Base-by-base conservation (phyloP, 176 grass and related monocot genomes). In the Bromus sterilis region DNA sequence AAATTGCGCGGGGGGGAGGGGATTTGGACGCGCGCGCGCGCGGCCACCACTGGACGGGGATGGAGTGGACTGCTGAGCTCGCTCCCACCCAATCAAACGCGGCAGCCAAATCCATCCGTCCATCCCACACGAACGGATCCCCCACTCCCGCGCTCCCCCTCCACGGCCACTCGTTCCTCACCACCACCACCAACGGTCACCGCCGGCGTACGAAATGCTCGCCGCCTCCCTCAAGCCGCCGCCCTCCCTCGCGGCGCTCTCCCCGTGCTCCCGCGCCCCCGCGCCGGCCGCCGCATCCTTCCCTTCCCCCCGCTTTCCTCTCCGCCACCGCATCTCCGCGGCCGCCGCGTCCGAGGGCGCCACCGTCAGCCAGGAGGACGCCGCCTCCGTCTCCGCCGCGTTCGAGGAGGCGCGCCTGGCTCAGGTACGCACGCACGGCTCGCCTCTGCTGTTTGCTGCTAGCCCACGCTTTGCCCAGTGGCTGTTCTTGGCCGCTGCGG, bases 401-500 rank as follows among this genome's bases (percentile, higher is more conserved):
- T 34, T 83, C 24, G 94, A 91, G 2, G 91, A 94, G 57, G 86
- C 75, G 16, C 83, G 83, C 21, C 75, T 75, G 2, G 69, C 71
- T 0, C 92, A 80, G 88, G 92, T 98, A 80, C n/a, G 66, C 13
- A 4, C 40, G 30, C 65, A n/a, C 16, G 25, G 21, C 6, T 4
- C 25, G 15, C 73, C 49, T 36, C 60, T 12, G 2, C 13, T 39
- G 34, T 3, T 12, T 35, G 13, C 33, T 39, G 21, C 32, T 14
- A 37, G 48, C 48, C 49, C 49, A 53, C 48, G 48, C 18, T n/a
- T 21, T 51, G 0, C 2, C 7, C 20, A 7, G 21, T 16, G 26
- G 55, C n/a, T 2, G 7, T 51, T 9, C 11, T 15, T 16, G 7
- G 10, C 18, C 13, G 29, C 11, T 33, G 14, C 4, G 4, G 34